Conservation (phyloP, 768 basidiomycete genomes). For the Suillus americanus region DNA sequence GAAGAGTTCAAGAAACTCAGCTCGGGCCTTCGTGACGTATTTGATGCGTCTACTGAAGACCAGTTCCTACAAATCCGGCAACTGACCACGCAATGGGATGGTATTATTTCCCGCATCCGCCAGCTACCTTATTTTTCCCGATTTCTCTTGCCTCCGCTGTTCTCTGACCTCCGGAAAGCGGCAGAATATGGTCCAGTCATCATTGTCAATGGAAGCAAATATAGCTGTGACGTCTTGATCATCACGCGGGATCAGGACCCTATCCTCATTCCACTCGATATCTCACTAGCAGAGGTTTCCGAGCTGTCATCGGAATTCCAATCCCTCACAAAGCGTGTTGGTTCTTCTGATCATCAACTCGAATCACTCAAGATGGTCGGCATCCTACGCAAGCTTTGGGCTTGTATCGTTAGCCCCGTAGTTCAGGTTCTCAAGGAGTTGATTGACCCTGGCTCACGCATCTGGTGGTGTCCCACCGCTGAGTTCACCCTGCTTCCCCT, state of each 20-base stretch:
- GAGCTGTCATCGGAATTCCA: neutral
- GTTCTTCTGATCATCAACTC: neutral
- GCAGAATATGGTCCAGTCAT: slow-evolving; percentile 21
- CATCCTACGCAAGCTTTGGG: slow-evolving; percentile 7
- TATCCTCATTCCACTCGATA: neutral
- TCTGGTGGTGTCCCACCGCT: slow-evolving; percentile 15
- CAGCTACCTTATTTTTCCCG: slow-evolving; percentile 12
- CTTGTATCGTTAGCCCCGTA: neutral
- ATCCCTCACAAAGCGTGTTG: neutral
- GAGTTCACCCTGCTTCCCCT: slow-evolving; percentile 10
- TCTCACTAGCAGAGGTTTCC: neutral
- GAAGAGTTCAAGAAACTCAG: slow-evolving; percentile 11
- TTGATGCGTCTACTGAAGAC: neutral
- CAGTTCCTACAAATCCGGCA: slow-evolving; percentile 11
- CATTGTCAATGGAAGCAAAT: slow-evolving; percentile 15
- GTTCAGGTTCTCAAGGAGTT: neutral
- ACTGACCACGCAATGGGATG: slow-evolving; percentile 8
- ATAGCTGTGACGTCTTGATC: slow-evolving; percentile 15
- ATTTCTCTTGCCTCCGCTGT: slow-evolving; percentile 16
- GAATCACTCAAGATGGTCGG: slow-evolving; percentile 8
- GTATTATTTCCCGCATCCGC: slow-evolving; percentile 11
- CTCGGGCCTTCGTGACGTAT: slow-evolving; percentile 1
- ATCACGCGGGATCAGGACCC: neutral
- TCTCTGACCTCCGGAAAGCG: slow-evolving; percentile 14
- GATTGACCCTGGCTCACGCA: neutral